Evolutionary conservation across 139 green algal genomes (phyloP), one percentile per base, ranked within the genome.

Genomic region (Closterium sp.): DNA sequence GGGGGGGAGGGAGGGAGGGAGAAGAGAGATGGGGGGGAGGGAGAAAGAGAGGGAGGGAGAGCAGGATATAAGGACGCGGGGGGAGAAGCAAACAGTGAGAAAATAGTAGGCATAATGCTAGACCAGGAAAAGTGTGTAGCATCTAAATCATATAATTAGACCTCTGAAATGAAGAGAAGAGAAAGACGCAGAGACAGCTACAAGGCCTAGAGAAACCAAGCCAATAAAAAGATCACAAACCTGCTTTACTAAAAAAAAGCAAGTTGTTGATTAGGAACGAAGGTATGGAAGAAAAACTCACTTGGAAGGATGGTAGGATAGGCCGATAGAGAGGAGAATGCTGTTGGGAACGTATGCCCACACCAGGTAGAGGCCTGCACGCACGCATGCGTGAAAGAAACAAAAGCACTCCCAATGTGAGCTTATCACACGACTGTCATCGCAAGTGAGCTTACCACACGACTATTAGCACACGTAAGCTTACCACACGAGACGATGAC

Each of bases 261-360:
- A n/a, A n/a, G n/a, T n/a, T n/a, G n/a, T n/a, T n/a, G n/a, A n/a
- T n/a, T n/a, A n/a, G n/a, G n/a, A n/a, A n/a, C n/a, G n/a, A n/a
- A n/a, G n/a, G n/a, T n/a, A n/a, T n/a, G n/a, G n/a, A 33, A 28
- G 16, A 85, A 33, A 36, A 4, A 31, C 89, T 31, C 25, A 91
- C 89, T 89, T 91, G 84, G 89, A 91, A 28, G 90, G 90, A 83
- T 93, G 93, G 34, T 93, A 93, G 10, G 90, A 93, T 6, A 93
- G 23, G 38, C 90, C 90, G 7, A 92, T 88, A 4, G 90, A 35
- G n/a, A 93, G 90, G 12, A 93, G 90, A 30, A 28, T 34, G 28
- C 33, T 30, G 35, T 93, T 88, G 12, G 90, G 90, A 25, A 91
- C 38, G 36, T 90, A 93, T 2, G 90, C 90, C 90, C 90, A 93